phyloP scores from a whole-genome alignment of 2,329 filamentous ascomycete genomes.

The Diaporthe vexans region DNA sequence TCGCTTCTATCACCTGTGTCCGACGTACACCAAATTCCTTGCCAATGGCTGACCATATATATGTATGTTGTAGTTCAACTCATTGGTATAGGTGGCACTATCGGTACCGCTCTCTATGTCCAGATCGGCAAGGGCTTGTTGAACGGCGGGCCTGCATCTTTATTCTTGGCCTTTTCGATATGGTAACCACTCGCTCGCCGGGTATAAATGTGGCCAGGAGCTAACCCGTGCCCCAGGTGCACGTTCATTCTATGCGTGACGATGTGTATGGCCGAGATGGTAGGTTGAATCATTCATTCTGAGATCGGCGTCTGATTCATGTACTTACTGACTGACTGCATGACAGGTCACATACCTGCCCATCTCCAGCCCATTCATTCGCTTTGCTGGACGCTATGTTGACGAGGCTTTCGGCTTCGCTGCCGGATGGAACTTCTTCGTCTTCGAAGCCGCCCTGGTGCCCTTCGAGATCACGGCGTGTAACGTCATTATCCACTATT shows the following conservation, averaged over 20 bases:
- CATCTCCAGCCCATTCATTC: slow-evolving; percentile 83
- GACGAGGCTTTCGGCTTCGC: slow-evolving; percentile 82
- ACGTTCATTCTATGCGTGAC: slow-evolving; percentile 72
- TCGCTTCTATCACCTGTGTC: background rate
- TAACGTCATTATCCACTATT: slow-evolving; percentile 74
- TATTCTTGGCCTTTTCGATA: slow-evolving; percentile 72
- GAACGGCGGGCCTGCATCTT: slow-evolving; percentile 69
- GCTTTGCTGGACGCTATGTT: slow-evolving; percentile 81
- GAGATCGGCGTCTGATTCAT: background rate
- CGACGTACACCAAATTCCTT: background rate
- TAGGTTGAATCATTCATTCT: background rate
- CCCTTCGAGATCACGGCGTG: slow-evolving; percentile 78
- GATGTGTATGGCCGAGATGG: slow-evolving; percentile 79
- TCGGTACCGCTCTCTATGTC: slow-evolving; percentile 73
- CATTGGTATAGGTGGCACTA: slow-evolving; percentile 73
- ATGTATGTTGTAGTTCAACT: slow-evolving; percentile 58
- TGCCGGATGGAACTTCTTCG: slow-evolving; percentile 81
- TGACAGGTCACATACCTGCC: slow-evolving; percentile 73
- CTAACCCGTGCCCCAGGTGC: slow-evolving; percentile 53
- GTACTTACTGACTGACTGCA: background rate
- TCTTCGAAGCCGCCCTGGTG: slow-evolving; percentile 77
- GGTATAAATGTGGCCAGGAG: background rate
- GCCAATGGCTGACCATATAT: background rate
- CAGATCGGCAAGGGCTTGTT: slow-evolving; percentile 71
- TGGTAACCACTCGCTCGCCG: slow-evolving; percentile 55